A percentile compares a stretch with the other conserved stretches of the same genome.
Conservation (phyloP, 2,329 filamentous ascomycete genomes). For the Cercospora sp. region DNA sequence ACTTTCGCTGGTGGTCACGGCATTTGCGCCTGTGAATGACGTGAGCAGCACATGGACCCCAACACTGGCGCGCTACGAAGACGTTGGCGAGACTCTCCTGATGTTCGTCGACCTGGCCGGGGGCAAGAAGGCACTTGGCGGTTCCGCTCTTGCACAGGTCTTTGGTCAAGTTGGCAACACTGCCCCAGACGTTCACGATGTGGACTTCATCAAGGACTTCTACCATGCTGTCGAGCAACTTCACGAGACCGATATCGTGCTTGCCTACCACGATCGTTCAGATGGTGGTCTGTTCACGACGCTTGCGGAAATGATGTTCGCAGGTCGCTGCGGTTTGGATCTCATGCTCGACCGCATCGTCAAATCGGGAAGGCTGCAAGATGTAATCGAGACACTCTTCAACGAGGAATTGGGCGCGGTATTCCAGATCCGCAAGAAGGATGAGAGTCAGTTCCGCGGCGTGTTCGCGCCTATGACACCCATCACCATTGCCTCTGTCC, state of each 20-base stretch:
- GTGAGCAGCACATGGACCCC: conserved; percentile 92
- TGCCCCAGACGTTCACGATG: conserved; percentile 80
- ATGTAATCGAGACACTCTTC: conserved; percentile 78
- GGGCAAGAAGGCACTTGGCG: conserved; percentile 79
- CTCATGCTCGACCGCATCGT: conserved; percentile 77
- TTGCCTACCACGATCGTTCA: conserved; percentile 92
- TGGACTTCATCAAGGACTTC: conserved; percentile 80
- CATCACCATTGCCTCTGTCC: conserved; percentile 78
- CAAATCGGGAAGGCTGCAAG: conserved; percentile 55
- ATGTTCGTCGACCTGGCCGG: conserved; percentile 88
- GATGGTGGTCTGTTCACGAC: conserved; percentile 92
- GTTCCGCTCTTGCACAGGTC: conserved; percentile 86
- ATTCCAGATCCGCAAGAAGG: conserved; percentile 85
- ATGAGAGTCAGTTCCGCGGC: conserved; percentile 81
- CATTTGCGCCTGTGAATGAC: conserved; percentile 81
- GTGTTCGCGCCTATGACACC: conserved; percentile 85
- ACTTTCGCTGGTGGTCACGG: conserved; percentile 85
- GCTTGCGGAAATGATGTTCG: conserved; percentile 96
- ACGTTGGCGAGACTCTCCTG: conserved; percentile 84
- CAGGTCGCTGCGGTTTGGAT: conserved; percentile 84
- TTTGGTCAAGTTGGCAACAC: conserved; percentile 83
- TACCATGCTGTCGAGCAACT: conserved; percentile 79
- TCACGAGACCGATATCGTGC: conserved; percentile 68
- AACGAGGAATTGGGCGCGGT: conserved; percentile 95
- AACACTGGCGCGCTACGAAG: conserved; percentile 75